Percentiles rank a stretch among this genome's conserved stretches.
Evolutionary conservation across 148 eudicot species (phyloP).

Genomic region (Fallopia convolvulus): DNA sequence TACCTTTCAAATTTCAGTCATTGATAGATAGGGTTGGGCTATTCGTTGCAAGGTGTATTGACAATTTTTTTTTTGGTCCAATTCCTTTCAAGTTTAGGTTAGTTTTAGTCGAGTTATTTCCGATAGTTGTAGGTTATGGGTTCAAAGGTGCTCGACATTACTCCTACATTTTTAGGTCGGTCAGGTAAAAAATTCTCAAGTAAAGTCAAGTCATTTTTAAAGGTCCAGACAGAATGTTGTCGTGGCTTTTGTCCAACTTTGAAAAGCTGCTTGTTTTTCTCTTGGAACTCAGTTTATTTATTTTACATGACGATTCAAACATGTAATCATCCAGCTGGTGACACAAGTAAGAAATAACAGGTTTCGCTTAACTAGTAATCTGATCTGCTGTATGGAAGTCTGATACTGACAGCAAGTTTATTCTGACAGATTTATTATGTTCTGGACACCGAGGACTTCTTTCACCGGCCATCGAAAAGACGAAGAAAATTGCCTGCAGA

Average conservation of each 20-base stretch:
- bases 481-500: conserved; percentile 24
- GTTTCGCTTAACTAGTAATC: neutral
- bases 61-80: neutral
- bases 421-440: conserved; percentile 70
- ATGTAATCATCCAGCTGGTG: neutral
- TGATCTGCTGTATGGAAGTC: neutral
- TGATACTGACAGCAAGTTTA: neutral
- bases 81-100: neutral
- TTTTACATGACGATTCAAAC: neutral
- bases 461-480: conserved; percentile 37
- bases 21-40: neutral
- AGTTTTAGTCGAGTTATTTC: neutral
- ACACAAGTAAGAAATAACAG: too few relatives aligned
- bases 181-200: too few relatives aligned
- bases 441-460: conserved; percentile 76
- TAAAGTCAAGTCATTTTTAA: neutral
- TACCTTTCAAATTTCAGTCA: neutral
- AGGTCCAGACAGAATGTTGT: neutral
- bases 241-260: too few relatives aligned
- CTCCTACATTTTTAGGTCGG: neutral
- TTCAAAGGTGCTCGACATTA: neutral
- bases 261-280: too few relatives aligned
- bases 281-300: neutral
- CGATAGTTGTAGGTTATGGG: neutral
- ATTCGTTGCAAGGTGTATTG: neutral